Conservation (phyloP, 306 rosid genomes). For the Neltuma alba region DNA sequence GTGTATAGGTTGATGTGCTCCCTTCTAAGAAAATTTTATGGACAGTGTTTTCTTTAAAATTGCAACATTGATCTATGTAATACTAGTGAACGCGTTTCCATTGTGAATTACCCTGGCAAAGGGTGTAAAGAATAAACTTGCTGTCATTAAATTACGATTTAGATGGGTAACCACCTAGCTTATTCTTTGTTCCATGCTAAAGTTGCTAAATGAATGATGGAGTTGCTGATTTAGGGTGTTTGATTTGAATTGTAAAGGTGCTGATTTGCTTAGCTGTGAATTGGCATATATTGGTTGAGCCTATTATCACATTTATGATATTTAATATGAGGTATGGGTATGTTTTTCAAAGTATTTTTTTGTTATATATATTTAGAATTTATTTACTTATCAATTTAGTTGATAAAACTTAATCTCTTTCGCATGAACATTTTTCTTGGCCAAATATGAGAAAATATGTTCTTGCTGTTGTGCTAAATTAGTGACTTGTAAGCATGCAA, state of each 20-base stretch:
- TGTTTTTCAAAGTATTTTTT: not conserved
- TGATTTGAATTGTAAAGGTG: not conserved
- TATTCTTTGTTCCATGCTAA: not conserved
- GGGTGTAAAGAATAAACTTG: not conserved
- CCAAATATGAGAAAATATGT: not conserved
- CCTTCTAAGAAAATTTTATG: not conserved
- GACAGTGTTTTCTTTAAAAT: not conserved
- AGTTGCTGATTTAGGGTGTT: not conserved
- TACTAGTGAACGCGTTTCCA: not conserved
- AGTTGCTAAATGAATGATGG: not conserved
- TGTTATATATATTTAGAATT: not conserved
- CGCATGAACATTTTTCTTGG: too few relatives aligned
- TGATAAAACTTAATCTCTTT: too few relatives aligned
- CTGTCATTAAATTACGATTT: not conserved
- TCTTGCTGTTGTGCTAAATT: not conserved
- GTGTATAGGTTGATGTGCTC: not conserved
- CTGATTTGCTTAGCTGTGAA: not conserved
- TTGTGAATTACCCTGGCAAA: not conserved
- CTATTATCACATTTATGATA: not conserved
- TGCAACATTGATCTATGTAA: not conserved
- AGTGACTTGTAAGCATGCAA: too few relatives aligned
- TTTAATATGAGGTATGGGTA: not conserved
- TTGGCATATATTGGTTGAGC: not conserved
- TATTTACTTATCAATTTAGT: not conserved
- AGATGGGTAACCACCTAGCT: not conserved